A percentile compares a stretch with the other conserved stretches of the same genome.
These are phyloP conservation scores for Hirschfeldia incana DNA, from an alignment of 345 rosid species.

Conservation along the genomic window DNA sequence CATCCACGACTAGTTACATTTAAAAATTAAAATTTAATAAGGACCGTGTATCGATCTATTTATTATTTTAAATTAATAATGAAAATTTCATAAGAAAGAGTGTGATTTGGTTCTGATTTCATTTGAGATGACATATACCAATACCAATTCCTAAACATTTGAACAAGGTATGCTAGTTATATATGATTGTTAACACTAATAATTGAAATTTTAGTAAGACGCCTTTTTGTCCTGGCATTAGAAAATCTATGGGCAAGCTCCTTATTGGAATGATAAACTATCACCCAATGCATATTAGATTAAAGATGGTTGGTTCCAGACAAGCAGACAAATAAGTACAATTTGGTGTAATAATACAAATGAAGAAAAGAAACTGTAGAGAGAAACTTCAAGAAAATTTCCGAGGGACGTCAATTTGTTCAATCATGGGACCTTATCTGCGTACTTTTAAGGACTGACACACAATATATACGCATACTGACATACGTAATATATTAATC, in stretches of 20 bases:
- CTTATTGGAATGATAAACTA: neutral
- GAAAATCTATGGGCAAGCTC: neutral
- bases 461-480: neutral
- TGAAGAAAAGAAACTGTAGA: neutral
- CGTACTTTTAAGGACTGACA: neutral
- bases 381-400: neutral
- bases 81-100: neutral
- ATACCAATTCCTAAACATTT: neutral
- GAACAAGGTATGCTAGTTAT: neutral
- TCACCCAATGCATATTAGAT: neutral
- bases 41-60: neutral
- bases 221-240: neutral
- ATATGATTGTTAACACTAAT: neutral
- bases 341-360: neutral
- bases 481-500: neutral
- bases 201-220: neutral
- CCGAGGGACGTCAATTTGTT: neutral
- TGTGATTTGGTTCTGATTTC: neutral
- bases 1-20: neutral
- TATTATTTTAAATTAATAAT: neutral
- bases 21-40: neutral
- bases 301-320: neutral
- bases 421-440: slow-evolving; percentile 8
- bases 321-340: slow-evolving; percentile 3
- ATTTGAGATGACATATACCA: neutral